These are phyloP conservation scores for Suhomyces wounanorum DNA, from an alignment of 1,139 yeast species.

Conservation along the genomic window DNA sequence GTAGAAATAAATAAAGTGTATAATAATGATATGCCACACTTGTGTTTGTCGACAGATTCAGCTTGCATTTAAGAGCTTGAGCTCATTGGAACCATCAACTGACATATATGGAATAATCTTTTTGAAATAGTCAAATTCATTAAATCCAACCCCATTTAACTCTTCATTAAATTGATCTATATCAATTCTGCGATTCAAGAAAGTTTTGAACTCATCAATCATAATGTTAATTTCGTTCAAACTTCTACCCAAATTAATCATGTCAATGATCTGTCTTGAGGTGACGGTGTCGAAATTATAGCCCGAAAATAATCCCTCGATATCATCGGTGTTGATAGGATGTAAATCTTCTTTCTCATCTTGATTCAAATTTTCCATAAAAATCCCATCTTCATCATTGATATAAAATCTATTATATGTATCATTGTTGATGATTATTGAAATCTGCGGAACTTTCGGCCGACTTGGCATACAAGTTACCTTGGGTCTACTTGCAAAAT, in stretches of 20 bases:
- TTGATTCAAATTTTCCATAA: conserved; percentile 19
- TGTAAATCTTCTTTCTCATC: conserved; percentile 14
- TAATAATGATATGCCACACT: neutral
- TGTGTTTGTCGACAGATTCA: conserved; percentile 5
- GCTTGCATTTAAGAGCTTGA: conserved; percentile 43
- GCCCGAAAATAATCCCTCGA: conserved; percentile 8
- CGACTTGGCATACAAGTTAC: conserved; percentile 16
- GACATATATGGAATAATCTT: conserved; percentile 45
- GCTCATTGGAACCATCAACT: conserved; percentile 41
- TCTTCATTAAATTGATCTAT: conserved; percentile 34
- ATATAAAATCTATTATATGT: conserved; percentile 33
- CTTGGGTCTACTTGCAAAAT: conserved; percentile 7
- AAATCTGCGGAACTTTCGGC: conserved; percentile 40
- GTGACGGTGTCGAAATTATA: neutral
- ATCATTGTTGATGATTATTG: conserved; percentile 38
- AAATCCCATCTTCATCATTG: conserved; percentile 29
- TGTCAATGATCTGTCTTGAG: conserved; percentile 13
- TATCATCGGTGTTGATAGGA: conserved; percentile 4
- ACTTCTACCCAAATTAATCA: conserved; percentile 56
- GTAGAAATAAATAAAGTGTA: neutral
- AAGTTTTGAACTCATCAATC: conserved; percentile 62
- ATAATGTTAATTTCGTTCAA: conserved; percentile 62
- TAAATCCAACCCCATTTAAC: conserved; percentile 17
- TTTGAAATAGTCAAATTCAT: conserved; percentile 40
- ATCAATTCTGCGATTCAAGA: conserved; percentile 43